Evolutionary conservation across 345 rosid species (phyloP), one percentile per base, ranked within the genome.

Genomic region (Toxicodendron radicans): DNA sequence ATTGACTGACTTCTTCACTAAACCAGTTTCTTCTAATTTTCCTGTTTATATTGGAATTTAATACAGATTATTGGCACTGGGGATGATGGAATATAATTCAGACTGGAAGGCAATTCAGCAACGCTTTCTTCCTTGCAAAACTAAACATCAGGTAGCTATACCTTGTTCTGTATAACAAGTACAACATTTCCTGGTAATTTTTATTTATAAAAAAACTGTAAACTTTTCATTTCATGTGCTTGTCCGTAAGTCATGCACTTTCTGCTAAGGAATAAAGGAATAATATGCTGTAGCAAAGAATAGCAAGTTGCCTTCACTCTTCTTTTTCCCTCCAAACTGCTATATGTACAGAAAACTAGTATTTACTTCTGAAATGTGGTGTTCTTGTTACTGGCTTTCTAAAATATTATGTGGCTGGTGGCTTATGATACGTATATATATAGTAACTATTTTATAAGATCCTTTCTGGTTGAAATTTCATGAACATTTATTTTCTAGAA

Each of bases 81-180:
- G 98, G 58, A 81, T 95, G 73, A 84, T 91, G 92, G 92, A 90
- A 64, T 91, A 79, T 81, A 93, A 95, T 85, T 85, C 96, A 43
- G 97, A 95, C 83, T 95, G 97, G 97, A 93, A 93, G 83, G 90
- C 89, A 16, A 95, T 95, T 84, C 93, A 91, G 78, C 91, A 87
- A 70, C 88, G 98, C 4, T 93, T 90, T 88, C 98, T 95, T 85
- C 99, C 99, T 38, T 88, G 99, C 86, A 95, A 95, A 84, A 82
- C 92, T 76, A 87, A 90, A 83, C 97, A 95, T 86, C 98, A 91
- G 97, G 98, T 91, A 81, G 70, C 79, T 66, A 54, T 79, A 8
- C 9, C 13, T 11, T 59, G 21, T 7, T 51, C 14, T 33, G 58
- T 30, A 61, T 72, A 20, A 21, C 61, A 11, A 52, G 35, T 27